Evolutionary conservation across 2,329 filamentous ascomycete genomes (phyloP).

Genomic region (Pleoardoris graminearum): DNA sequence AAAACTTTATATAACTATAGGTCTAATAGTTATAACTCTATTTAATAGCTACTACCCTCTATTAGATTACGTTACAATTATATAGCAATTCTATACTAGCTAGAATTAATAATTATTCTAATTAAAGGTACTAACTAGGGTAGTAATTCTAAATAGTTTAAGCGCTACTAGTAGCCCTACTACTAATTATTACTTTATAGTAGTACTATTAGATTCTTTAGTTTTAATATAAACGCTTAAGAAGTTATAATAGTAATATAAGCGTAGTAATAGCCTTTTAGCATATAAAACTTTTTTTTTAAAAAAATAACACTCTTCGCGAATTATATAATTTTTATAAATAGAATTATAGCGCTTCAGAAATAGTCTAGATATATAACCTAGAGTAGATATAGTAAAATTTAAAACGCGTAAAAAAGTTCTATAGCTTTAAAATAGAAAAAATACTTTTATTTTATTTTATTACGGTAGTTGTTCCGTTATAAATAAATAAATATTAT

Average conservation of each 20-base stretch:
- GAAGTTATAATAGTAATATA: constrained; percentile 11
- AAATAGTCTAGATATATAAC: too few species aligned
- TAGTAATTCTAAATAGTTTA: constrained; percentile 7
- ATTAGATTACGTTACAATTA: background rate
- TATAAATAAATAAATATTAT: too few species aligned
- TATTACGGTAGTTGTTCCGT: too few species aligned
- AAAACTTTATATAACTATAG: too few species aligned
- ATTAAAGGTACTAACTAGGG: background rate
- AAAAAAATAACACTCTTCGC: constrained; percentile 3
- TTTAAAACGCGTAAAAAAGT: too few species aligned
- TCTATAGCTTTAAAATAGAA: too few species aligned
- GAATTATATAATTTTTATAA: background rate
- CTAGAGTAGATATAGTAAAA: too few species aligned
- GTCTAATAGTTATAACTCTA: too few species aligned
- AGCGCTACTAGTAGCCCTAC: constrained; percentile 9
- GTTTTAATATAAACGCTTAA: constrained; percentile 10
- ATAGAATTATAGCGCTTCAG: too few species aligned
- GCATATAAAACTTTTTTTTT: constrained; percentile 8
- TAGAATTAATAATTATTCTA: background rate
- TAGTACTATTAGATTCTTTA: constrained; percentile 9
- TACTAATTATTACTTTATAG: constrained; percentile 10
- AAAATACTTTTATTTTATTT: too few species aligned
- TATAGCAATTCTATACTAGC: background rate
- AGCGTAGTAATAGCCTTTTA: constrained; percentile 11
- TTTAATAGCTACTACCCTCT: too few species aligned